Evolutionary conservation across 2,329 filamentous ascomycete genomes (phyloP).

Genomic region (Trichoderma endophyticum): DNA sequence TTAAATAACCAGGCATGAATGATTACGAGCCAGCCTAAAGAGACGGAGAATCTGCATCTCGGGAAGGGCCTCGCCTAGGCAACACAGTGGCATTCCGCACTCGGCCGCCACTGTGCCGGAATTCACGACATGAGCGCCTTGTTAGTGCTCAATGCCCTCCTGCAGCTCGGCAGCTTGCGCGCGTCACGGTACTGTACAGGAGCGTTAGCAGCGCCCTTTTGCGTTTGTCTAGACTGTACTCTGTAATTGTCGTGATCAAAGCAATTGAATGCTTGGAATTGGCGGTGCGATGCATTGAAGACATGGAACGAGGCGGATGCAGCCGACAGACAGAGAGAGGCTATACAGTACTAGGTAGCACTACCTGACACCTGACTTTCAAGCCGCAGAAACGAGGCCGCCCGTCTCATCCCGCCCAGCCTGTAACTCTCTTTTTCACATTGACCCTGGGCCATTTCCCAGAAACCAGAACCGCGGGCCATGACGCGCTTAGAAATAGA

Average conservation of each 20-base stretch:
- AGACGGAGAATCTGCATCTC: neutral
- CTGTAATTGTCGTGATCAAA: neutral
- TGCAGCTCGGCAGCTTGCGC: constrained; percentile 6
- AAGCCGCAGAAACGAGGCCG: neutral
- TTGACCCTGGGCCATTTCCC: neutral
- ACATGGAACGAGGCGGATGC: neutral
- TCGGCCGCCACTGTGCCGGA: neutral
- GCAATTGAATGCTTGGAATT: neutral
- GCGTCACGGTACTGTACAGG: neutral
- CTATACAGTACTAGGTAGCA: neutral
- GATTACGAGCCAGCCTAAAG: neutral
- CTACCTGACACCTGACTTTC: neutral
- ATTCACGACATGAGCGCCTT: neutral
- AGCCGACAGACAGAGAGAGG: neutral
- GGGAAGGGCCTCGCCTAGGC: neutral
- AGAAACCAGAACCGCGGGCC: constrained; percentile 13
- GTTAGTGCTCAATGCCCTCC: neutral
- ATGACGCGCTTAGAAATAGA: constrained; percentile 2
- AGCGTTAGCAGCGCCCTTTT: neutral
- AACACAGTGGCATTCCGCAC: neutral
- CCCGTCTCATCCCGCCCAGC: neutral
- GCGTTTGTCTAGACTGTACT: neutral
- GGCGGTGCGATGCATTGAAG: neutral
- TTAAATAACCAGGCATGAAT: neutral
- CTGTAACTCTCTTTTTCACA: neutral